Evolutionary conservation across 78 protist species (phyloP), one percentile per base, ranked within the genome.

Genomic region (slime mould (Dictyostelium discoideum)): DNA sequence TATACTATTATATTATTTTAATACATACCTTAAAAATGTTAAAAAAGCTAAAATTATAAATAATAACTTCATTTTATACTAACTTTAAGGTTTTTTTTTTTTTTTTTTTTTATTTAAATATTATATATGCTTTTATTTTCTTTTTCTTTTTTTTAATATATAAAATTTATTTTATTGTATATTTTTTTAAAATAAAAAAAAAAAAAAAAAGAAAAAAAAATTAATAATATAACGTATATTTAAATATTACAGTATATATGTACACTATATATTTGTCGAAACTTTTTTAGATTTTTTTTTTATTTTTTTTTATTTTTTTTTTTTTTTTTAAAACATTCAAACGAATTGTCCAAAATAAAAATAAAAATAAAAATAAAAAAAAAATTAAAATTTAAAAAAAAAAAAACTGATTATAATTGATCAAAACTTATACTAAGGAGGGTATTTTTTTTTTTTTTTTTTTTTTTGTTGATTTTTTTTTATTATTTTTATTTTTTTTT

Each of bases 51-150:
- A 26, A 26, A 69, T n/a, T 69, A 22, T 26, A 11, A 69, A 69
- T 69, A 69, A 69, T 69, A 69, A 69, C 77, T 69, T 69, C 77
- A 69, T 69, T 67, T 67, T n/a, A 69, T 26, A 69, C n/a, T 63
- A 20, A 22, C 72, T 22, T 63, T n/a, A n/a, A 65, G 10, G 6
- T 65, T 65, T n/a, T n/a, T 5, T 42, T 42, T 42, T 42, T 42
- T n/a, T 65, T 65, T n/a, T n/a, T 5, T 42, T 42, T 42, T 42
- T 42, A 2, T 42, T 42, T 42, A 42, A 42, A 42, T 42, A 42
- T 42, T 42, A 42, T 42, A 42, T 18, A 60, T 60, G 16, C n/a
- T 60, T 60, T 60, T 60, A 60, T 18, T 60, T 60, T 32, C 37
- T 32, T 42, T 42, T 42, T 42, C 46, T 5, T 65, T 24, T 65